These are phyloP conservation scores for Acanthamoeba triangularis DNA, from an alignment of 208 protist genomes.

Conservation along the genomic window DNA sequence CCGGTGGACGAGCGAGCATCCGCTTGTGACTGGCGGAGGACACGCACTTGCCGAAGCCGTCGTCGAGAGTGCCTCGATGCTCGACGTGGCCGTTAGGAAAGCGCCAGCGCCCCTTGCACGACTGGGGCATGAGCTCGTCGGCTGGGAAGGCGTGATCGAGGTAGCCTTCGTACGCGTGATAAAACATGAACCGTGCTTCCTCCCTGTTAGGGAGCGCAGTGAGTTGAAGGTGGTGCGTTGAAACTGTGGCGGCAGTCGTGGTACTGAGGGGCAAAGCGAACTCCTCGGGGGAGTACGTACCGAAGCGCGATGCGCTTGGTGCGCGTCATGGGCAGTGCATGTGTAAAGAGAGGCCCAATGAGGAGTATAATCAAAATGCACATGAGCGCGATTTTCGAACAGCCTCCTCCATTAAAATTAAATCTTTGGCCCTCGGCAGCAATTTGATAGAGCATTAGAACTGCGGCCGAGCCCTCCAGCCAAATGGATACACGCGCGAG, in stretches of 20 bases:
- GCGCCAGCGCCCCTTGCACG: conserved; percentile 82
- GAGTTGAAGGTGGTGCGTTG: background rate
- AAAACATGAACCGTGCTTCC: conserved; percentile 92
- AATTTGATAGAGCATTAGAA: no score
- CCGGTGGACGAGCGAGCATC: background rate
- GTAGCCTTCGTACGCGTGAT: conserved; percentile 93
- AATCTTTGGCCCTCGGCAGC: background rate
- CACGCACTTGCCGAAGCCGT: conserved; percentile 6
- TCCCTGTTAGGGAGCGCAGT: conserved; percentile 5
- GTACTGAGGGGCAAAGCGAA: background rate
- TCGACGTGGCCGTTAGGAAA: conserved; percentile 29
- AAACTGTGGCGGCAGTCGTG: no score
- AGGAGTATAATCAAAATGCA: background rate
- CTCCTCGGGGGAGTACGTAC: background rate
- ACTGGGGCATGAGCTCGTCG: conserved; percentile 93
- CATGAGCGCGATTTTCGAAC: background rate
- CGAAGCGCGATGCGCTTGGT: background rate
- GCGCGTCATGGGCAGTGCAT: background rate
- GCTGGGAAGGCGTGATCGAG: conserved; percentile 94
- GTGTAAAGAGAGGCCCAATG: background rate
- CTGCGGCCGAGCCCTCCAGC: no score
- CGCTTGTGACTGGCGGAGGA: conserved; percentile 89
- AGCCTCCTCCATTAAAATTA: background rate
- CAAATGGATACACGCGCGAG: no score
- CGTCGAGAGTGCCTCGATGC: conserved; percentile 13